Evolutionary conservation across 805 yeast species (phyloP).

Genomic region (Metschnikowia hibisci): DNA sequence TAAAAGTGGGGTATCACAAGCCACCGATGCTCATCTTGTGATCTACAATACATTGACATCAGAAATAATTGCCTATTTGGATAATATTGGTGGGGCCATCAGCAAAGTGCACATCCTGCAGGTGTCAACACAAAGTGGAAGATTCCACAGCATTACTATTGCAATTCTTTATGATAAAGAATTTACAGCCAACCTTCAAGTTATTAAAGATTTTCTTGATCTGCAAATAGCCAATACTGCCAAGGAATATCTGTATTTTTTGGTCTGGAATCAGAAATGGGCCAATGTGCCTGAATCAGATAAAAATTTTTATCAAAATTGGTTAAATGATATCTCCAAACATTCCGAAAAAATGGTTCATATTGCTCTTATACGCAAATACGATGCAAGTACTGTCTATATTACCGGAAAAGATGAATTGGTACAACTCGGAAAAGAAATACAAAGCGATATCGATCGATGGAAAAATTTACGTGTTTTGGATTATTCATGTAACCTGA

Average conservation of each 20-base stretch:
- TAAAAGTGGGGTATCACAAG: not conserved
- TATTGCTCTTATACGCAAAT: constrained; percentile 37
- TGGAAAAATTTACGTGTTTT: constrained; percentile 34
- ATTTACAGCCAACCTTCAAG: not conserved
- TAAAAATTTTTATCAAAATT: constrained; percentile 22
- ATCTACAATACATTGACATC: not conserved
- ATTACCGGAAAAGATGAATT: constrained; percentile 33
- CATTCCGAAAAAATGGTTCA: constrained; percentile 30
- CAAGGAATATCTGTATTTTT: constrained; percentile 24
- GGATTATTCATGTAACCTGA: constrained; percentile 37
- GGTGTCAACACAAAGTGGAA: not conserved
- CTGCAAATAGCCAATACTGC: not conserved
- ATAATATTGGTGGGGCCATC: not conserved
- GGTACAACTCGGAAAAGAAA: constrained; percentile 32
- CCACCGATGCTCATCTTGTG: not conserved
- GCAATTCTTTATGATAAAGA: constrained; percentile 1
- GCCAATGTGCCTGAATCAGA: constrained; percentile 24
- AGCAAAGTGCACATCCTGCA: not conserved
- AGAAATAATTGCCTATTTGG: not conserved
- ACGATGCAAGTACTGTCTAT: constrained; percentile 30
- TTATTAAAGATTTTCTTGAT: not conserved
- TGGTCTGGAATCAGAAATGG: constrained; percentile 35
- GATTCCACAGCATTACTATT: constrained; percentile 1
- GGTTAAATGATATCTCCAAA: constrained; percentile 22
- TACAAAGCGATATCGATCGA: constrained; percentile 31